phyloP scores from a whole-genome alignment of 2,329 filamentous ascomycete genomes.

The Torrubiellomyces zombiae region DNA sequence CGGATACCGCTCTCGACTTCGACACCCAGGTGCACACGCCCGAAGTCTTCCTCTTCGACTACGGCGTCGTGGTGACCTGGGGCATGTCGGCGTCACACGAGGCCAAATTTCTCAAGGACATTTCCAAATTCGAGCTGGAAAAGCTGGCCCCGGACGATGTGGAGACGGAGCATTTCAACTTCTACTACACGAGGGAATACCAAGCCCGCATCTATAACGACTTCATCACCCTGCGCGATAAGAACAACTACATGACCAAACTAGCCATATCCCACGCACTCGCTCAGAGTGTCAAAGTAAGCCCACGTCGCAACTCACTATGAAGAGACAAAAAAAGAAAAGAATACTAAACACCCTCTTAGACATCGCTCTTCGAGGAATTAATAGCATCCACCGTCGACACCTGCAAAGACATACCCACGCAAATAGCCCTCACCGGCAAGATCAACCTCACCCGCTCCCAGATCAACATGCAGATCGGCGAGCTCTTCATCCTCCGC shows the following conservation, averaged over 20 bases:
- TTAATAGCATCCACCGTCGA: conserved; percentile 88
- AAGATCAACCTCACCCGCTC: conserved; percentile 76
- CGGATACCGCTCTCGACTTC: conserved; percentile 48
- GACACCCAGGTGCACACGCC: conserved; percentile 82
- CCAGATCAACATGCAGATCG: conserved; percentile 99
- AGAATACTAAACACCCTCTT: too few species aligned
- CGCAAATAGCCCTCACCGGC: conserved; percentile 81
- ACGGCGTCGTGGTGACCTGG: conserved; percentile 96
- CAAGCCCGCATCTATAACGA: conserved; percentile 99
- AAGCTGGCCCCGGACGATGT: conserved; percentile 79
- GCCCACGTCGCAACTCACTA: conserved; percentile 3
- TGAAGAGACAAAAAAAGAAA: too few species aligned
- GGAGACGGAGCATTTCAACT: conserved; percentile 96
- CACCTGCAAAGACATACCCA: conserved; percentile 80
- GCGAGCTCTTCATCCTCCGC: conserved; percentile 89
- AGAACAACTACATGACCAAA: conserved; percentile 96
- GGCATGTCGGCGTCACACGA: conserved; percentile 89
- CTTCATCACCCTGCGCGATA: conserved; percentile 88
- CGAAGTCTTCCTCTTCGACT: conserved; percentile 92
- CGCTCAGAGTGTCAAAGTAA: conserved; percentile 82
- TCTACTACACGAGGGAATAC: conserved; percentile 96
- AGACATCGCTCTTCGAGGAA: conserved; percentile 92
- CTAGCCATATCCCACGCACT: conserved; percentile 90
- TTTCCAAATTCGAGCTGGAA: conserved; percentile 84
- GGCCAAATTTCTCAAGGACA: conserved; percentile 78